Conservation (phyloP, 768 basidiomycete species). For the Suillus variegatus region DNA sequence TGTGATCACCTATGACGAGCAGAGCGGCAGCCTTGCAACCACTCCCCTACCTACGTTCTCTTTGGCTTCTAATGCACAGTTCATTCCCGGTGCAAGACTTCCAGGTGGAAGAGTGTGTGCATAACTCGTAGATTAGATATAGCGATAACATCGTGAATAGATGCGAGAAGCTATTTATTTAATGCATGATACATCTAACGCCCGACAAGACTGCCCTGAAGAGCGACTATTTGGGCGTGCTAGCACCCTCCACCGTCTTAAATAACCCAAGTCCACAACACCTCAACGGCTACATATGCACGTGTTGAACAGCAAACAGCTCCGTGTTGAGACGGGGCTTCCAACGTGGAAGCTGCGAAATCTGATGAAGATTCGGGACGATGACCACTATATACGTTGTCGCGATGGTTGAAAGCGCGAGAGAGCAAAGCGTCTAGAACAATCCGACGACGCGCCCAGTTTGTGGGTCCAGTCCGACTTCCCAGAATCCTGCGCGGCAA, state of each 20-base stretch:
- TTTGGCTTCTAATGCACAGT: neutral
- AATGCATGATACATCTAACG: neutral
- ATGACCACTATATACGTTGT: slow-evolving; percentile 3
- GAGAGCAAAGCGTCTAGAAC: slow-evolving; percentile 51
- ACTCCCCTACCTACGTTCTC: slow-evolving; percentile 9
- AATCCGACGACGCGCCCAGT: slow-evolving; percentile 84
- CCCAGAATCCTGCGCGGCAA: slow-evolving; percentile 74
- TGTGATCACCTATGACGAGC: slow-evolving; percentile 58
- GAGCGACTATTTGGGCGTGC: neutral
- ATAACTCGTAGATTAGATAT: neutral
- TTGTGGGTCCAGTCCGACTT: slow-evolving; percentile 78
- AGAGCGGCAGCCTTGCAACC: slow-evolving; percentile 51
- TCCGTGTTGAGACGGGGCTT: slow-evolving; percentile 40
- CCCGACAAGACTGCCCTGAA: neutral
- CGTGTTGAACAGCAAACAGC: slow-evolving; percentile 43
- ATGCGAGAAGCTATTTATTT: neutral
- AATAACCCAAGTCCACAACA: slow-evolving; percentile 19
- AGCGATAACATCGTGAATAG: neutral
- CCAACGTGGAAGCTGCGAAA: slow-evolving; percentile 19
- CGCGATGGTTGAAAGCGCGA: slow-evolving; percentile 23
- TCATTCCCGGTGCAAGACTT: slow-evolving; percentile 29
- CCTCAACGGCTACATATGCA: slow-evolving; percentile 20
- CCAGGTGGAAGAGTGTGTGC: slow-evolving; percentile 32
- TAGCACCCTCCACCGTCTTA: slow-evolving; percentile 7
- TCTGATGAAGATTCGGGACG: slow-evolving; percentile 21